These are phyloP conservation scores for Xylaria sp. DNA, from an alignment of 2,329 filamentous ascomycete species.

Conservation along the genomic window DNA sequence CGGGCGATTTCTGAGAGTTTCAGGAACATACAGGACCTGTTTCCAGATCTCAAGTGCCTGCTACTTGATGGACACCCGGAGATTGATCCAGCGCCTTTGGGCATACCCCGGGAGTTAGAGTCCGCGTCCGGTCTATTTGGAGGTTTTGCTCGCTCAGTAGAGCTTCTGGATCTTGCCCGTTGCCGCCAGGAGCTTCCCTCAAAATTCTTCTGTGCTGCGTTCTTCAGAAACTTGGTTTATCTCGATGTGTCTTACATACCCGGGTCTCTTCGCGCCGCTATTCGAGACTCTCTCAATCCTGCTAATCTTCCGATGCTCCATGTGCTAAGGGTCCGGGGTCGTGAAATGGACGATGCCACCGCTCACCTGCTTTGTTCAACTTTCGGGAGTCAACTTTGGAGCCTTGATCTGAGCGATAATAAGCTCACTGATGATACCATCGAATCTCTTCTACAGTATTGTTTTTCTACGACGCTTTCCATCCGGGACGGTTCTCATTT, in stretches of 20 bases:
- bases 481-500: constrained; percentile 38
- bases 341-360: constrained; percentile 42
- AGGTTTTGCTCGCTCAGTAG: constrained; percentile 24
- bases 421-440: constrained; percentile 44
- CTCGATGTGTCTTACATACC: constrained; percentile 49
- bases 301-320: constrained; percentile 42
- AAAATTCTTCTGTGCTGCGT: constrained; percentile 36
- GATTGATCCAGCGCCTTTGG: constrained; percentile 39
- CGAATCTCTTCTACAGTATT: constrained; percentile 29
- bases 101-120: constrained; percentile 6
- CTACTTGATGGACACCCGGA: constrained; percentile 45
- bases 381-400: constrained; percentile 46
- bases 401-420: constrained; percentile 51
- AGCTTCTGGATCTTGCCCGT: constrained; percentile 43
- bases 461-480: constrained; percentile 29
- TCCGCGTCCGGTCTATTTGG: too few relatives aligned
- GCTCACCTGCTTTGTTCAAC: constrained; percentile 33
- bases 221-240: constrained; percentile 42
- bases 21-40: constrained; percentile 33
- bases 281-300: constrained; percentile 32
- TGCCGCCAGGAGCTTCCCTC: constrained; percentile 38
- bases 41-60: constrained; percentile 43
- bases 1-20: constrained; percentile 38
- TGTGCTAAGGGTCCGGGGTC: constrained; percentile 46
- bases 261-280: constrained; percentile 38